Conservation (phyloP, 2,329 filamentous ascomycete genomes). For the Penicillium oxalicum region DNA sequence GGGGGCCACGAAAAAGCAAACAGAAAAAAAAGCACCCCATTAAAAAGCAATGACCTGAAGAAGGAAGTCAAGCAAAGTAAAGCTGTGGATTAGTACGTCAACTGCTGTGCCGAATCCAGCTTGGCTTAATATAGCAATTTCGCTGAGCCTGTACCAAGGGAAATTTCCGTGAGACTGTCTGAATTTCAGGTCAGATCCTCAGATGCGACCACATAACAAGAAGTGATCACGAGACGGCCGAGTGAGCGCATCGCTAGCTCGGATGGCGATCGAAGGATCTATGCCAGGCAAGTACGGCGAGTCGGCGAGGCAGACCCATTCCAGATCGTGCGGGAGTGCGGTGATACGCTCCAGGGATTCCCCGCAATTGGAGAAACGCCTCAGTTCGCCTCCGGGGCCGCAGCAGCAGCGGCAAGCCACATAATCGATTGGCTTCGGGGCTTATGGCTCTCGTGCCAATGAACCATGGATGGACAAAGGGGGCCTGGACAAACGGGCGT, state of each 20-base stretch:
- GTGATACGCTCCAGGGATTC: constrained; percentile 25
- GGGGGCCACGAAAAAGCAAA: background rate
- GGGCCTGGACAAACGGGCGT: background rate
- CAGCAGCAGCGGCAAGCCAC: constrained; percentile 12
- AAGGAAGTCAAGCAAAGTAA: constrained; percentile 1
- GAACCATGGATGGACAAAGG: constrained; percentile 6
- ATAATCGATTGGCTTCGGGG: constrained; percentile 16
- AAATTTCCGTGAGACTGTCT: too few species aligned
- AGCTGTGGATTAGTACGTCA: background rate
- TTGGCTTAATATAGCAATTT: too few species aligned
- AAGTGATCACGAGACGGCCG: constrained; percentile 16
- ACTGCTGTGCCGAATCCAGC: too few species aligned
- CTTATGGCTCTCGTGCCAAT: background rate
- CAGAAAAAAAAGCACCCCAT: background rate
- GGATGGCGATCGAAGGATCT: constrained; percentile 8
- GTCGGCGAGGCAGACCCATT: constrained; percentile 17
- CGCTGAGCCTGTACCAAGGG: too few species aligned
- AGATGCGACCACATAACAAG: too few species aligned
- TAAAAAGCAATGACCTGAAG: constrained; percentile 2
- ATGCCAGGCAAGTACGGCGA: constrained; percentile 7
- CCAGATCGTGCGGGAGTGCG: constrained; percentile 14
- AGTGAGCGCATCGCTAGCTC: constrained; percentile 8
- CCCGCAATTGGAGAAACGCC: constrained; percentile 18
- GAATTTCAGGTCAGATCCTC: too few species aligned
- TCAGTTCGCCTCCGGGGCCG: constrained; percentile 9